Percentiles rank a stretch among this genome's conserved stretches.
These are phyloP conservation scores for Melaleuca alternifolia DNA, from an alignment of 345 rosid species.

Conservation along the genomic window DNA sequence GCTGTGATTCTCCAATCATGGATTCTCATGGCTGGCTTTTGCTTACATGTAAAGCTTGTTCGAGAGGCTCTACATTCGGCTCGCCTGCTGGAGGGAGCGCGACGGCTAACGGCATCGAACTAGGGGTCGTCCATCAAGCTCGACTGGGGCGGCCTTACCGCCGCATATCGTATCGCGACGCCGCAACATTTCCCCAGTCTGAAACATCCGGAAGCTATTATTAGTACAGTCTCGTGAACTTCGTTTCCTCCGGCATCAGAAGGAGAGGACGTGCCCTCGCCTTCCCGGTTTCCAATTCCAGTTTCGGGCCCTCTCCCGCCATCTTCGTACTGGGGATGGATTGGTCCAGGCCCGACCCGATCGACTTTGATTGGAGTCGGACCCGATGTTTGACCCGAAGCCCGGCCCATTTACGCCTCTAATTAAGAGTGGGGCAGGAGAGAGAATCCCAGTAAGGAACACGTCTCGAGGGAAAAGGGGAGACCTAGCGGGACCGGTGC, in stretches of 20 bases:
- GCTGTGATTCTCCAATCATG: neutral
- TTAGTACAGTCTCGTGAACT: no score
- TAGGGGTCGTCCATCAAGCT: no score
- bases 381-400: neutral
- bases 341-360: neutral
- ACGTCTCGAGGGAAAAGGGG: no score
- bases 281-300: neutral
- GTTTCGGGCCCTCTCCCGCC: neutral
- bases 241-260: no score
- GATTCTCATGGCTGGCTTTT: neutral
- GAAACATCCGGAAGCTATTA: no score
- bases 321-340: neutral
- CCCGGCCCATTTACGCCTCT: neutral
- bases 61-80: neutral
- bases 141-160: no score
- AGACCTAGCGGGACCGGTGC: no score
- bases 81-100: neutral
- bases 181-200: no score
- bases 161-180: no score
- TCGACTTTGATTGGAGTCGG: neutral
- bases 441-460: neutral
- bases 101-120: no score
- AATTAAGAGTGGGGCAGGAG: neutral
- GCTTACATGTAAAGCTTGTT: neutral
- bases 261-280: neutral